Conservation (phyloP, 140 eudicot genomes). For the Oenanthe javanica region DNA sequence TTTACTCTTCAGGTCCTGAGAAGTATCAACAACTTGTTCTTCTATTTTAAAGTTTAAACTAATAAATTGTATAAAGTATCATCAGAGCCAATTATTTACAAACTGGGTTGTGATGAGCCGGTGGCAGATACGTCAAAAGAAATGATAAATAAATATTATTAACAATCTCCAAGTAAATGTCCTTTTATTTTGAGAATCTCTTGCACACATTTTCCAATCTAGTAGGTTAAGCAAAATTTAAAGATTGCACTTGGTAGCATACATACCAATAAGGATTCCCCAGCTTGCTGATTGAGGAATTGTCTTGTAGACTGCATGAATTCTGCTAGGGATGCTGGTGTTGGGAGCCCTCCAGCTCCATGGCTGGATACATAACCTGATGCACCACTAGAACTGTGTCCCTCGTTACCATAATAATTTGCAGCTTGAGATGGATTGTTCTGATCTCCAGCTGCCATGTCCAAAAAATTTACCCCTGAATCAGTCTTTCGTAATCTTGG, state of each 20-base stretch:
- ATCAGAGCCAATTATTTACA: not conserved
- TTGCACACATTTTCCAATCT: not conserved
- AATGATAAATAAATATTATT: not conserved
- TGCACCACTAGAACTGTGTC: conserved; percentile 28
- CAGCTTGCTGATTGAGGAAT: conserved; percentile 59
- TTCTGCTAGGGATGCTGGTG: conserved; percentile 71
- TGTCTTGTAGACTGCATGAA: conserved; percentile 58
- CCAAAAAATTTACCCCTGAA: conserved; percentile 20
- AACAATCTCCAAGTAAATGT: not conserved
- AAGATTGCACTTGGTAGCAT: conserved; percentile 3
- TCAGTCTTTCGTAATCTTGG: conserved; percentile 1
- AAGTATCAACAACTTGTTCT: not conserved
- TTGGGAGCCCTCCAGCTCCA: conserved; percentile 42
- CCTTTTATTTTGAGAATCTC: not conserved
- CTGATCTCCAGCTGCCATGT: conserved; percentile 38
- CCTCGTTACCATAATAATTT: conserved; percentile 22
- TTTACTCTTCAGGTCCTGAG: too few species aligned
- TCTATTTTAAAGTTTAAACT: not conserved
- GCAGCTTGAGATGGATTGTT: conserved; percentile 22
- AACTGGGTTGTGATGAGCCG: not conserved
- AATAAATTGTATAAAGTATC: not conserved
- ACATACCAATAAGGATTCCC: conserved; percentile 61
- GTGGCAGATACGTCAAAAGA: not conserved
- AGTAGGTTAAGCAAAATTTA: not conserved
- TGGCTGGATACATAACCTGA: conserved; percentile 17